Evolutionary conservation across 176 grass and related monocot species (phyloP).

Genomic region (Aegilops bicornis): DNA sequence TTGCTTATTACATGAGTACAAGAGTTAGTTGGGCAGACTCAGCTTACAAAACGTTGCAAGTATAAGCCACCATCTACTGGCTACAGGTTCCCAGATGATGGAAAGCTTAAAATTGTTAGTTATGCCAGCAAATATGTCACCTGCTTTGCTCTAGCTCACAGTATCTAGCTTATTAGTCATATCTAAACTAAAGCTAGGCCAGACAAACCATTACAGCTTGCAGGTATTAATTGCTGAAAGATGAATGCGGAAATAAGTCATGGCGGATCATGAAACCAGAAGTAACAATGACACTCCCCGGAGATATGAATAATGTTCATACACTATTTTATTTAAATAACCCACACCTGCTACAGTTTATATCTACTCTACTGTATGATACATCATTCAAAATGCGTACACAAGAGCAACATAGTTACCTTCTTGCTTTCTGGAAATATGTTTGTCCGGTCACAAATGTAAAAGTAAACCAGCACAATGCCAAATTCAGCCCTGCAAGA

Average conservation of each 20-base stretch:
- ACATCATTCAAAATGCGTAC: neutral
- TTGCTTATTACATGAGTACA: neutral
- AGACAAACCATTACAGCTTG: conserved; percentile 11
- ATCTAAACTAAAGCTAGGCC: conserved; percentile 4
- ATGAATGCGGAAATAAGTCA: conserved; percentile 11
- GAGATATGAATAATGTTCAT: neutral
- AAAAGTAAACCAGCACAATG: conserved; percentile 68
- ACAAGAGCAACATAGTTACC: conserved; percentile 34
- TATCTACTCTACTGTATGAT: neutral
- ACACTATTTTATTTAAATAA: neutral
- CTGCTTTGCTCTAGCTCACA: neutral
- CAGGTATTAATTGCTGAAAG: conserved; percentile 6
- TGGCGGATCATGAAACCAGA: neutral
- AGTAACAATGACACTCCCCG: neutral
- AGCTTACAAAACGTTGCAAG: neutral
- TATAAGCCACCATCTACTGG: neutral
- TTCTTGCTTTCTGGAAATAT: conserved; percentile 77
- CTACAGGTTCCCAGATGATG: neutral
- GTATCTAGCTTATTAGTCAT: neutral
- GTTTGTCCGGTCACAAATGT: conserved; percentile 88
- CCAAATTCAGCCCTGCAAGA: conserved; percentile 74
- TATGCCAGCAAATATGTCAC: neutral
- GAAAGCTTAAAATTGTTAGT: conserved; percentile 10
- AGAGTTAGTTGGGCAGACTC: neutral
- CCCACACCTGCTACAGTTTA: neutral